Evolutionary conservation across 139 green algal genomes (phyloP), one percentile per base, ranked within the genome.

Genomic region (Penium margaritaceum): DNA sequence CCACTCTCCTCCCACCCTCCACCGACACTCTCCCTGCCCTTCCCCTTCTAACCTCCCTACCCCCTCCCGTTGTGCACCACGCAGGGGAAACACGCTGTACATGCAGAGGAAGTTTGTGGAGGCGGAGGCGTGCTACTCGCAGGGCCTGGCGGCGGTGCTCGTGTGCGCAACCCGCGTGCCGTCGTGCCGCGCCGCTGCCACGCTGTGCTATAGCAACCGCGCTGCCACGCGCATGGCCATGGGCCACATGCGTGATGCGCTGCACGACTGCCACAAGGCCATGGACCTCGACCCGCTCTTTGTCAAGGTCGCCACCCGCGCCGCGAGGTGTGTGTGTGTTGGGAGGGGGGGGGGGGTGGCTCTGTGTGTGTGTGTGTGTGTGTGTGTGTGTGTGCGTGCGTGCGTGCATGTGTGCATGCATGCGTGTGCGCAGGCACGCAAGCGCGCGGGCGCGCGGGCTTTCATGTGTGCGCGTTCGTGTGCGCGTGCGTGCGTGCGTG

Each of bases 71-170:
- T 1, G 27, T 58, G 44, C 44, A 12, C n/a, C 57, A 32, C 24
- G 21, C 62, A 79, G 63, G 64, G 72, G 72, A 9, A 79, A 79
- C 35, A 30, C 58, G 51, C 35, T 35, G 51, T 70, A 79, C 17
- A 34, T 5, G 24, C 51, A 34, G 12, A 35, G 36, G 1, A 34
- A 74, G 21, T 79, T 43, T 41, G 9, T 24, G 30, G 46, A 68
- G n/a, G 72, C 72, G 21, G 72, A 79, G 72, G 72, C 68, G 7
- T 51, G 30, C 62, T 79, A 79, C 41, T 66, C 72, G 21, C n/a
- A 24, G 2, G 72, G 72, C 14, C 17, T 67, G 21, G 29, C n/a
- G 30, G 36, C 3, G 3, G 62, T 76, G 72, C 9, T 34, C 19
- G 9, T 9, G 1, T 37, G 15, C 29, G 21, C 27, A 9, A 35